Evolutionary conservation across 2,329 filamentous ascomycete genomes (phyloP), one percentile per base, ranked within the genome.

Genomic region (Penicillium sp.): DNA sequence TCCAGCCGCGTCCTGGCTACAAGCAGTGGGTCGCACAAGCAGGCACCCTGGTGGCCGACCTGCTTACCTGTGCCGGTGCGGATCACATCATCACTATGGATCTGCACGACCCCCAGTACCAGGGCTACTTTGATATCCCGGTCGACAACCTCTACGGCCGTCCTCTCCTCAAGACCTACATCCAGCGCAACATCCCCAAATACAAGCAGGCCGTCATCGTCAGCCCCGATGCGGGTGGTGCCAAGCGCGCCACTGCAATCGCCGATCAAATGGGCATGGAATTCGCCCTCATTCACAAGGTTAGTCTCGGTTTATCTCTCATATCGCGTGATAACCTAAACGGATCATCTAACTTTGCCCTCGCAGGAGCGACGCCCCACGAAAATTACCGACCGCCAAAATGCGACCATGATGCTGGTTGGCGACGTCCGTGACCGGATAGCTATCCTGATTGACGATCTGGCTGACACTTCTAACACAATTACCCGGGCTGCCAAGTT

Each of bases 21-120:
- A 93, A 93, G 76, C 89, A 95, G 75, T 98, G 93, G 93, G 92
- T 98, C 56, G 93, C 93, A 20, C 93, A 97, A 74, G 91, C 93
- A 37, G 93, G 93, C 52, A 97, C 91, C 27, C 80, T 98, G 49
- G 87, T 98, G 42, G 93, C 93, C 44, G 91, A 97, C 68, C 82
- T 98, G 39, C 78, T 98, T 58, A 96, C 90, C 35, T 96, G 91
- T 72, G 92, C 93, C 56, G 93, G 93, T 57, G 90, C 93, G 40
- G 92, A 98, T 70, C 93, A 97, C 72, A 86, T 93, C 67, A 96
- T 97, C 68, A 96, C 92, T 28, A 95, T 98, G 88, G 93, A 98
- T 67, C 80, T 98, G 45, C 89, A 93, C 68, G 92, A 96, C 70
- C 88, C 89, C 37, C 90, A 98, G 72, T 97, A 97, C 66, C 93